Base-by-base conservation (phyloP, 306 rosid genomes). In the Vachellia collinsii region DNA sequence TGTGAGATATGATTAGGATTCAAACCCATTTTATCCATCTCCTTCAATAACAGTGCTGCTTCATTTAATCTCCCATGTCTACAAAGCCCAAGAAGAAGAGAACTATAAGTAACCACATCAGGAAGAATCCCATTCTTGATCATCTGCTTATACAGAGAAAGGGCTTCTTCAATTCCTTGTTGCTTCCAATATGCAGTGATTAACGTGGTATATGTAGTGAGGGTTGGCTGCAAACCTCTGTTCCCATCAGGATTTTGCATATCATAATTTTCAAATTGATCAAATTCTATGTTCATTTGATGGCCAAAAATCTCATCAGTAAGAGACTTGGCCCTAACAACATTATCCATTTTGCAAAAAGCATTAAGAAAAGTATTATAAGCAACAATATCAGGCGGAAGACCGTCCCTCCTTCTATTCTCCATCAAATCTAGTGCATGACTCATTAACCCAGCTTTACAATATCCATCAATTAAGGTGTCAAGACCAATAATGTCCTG, bases 21-120 rank as follows among this genome's bases (percentile, higher is more conserved):
- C 80, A 87, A 84, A 78, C 88, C 91, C 95, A 90, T 88, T 44
- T 83, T 81, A 86, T 84, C 90, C 92, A 94, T 93, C 90, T 95
- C 97, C 76, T 84, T 87, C 72, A 91, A 78, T 78, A 91, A 87
- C 22, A 85, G 46, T 54, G 79, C 85, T 11, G 92, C 99, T 88
- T 93, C 94, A 29, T 86, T 67, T 41, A 91, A 73, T 87, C 85
- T 90, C 50, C 94, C 96, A 79, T 87, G 86, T 87, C 82, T 92
- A 83, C 97, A 93, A 75, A 90, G 93, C 63, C 96, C 98, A 82
- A 81, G 84, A 69, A 93, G 74, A 80, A 93, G 86, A 79, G 90
- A 88, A 79, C 86, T 90, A 79, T 82, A 88, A 43, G 96, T 83
- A 77, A 93, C 91, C 65, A 88, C 86, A 86, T 95, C 99, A 8